Evolutionary conservation across 139 green algal species (phyloP).

Genomic region (Chlorella sp.): DNA sequence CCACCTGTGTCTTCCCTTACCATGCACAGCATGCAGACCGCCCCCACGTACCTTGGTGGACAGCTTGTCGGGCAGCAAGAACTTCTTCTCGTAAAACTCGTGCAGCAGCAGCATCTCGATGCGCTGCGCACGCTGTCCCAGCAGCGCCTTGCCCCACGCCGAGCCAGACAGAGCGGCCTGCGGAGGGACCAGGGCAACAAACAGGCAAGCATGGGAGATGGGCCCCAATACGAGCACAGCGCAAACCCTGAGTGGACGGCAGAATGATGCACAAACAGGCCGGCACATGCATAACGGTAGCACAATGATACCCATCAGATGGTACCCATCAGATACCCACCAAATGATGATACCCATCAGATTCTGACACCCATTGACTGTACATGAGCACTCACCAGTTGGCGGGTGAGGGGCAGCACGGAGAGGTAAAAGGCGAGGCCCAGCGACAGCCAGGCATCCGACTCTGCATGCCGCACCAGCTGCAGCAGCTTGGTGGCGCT

Average conservation of each 20-base stretch:
- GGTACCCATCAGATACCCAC: neutral
- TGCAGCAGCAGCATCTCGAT: constrained; percentile 99
- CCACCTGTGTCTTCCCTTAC: no score
- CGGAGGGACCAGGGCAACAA: no score
- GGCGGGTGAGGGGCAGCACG: constrained; percentile 83
- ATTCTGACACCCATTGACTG: neutral
- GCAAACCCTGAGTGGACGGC: neutral
- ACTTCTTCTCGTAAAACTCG: constrained; percentile 98
- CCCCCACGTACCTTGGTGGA: constrained; percentile 30
- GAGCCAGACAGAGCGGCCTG: constrained; percentile 79
- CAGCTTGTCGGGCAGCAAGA: constrained; percentile 95
- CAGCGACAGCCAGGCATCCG: constrained; percentile 94
- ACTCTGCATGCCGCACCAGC: constrained; percentile 82
- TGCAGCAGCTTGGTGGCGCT: constrained; percentile 64
- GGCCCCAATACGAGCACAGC: neutral
- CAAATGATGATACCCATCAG: no score
- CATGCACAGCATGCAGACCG: no score
- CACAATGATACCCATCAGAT: no score
- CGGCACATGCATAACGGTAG: no score
- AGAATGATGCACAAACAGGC: no score
- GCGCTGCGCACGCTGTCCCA: constrained; percentile 91
- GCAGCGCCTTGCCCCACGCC: constrained; percentile 82
- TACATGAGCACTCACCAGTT: constrained; percentile 60
- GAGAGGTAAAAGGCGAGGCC: constrained; percentile 83
- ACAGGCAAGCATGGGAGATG: neutral